phyloP scores from a whole-genome alignment of 176 grass and related monocot species.

The Oryza nivara region DNA sequence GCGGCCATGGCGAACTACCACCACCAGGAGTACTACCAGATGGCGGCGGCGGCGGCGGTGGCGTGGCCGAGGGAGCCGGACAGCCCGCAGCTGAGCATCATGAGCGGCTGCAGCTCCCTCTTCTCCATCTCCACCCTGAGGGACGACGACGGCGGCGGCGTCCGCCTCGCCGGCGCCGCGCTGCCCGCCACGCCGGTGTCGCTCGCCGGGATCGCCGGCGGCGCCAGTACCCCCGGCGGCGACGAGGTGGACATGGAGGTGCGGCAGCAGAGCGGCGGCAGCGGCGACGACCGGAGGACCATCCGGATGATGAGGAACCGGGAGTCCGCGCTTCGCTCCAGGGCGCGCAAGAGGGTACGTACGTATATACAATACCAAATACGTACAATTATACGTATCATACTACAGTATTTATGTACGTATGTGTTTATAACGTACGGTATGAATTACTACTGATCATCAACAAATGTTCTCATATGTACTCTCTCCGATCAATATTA shows the following conservation, averaged over 20 bases:
- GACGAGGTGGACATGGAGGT: conserved; percentile 57
- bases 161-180: conserved; percentile 25
- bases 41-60: conserved; percentile 23
- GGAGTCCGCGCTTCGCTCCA: conserved; percentile 59
- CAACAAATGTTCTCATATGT: too few relatives aligned
- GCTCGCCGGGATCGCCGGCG: conserved; percentile 10
- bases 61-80: conserved; percentile 53
- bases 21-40: conserved; percentile 39
- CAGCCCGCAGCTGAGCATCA: conserved; percentile 54
- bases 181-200: conserved; percentile 51
- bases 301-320: conserved; percentile 60
- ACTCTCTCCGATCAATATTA: too few relatives aligned
- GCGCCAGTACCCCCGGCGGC: not conserved
- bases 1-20: conserved; percentile 48
- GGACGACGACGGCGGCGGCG: conserved; percentile 40
- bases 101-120: conserved; percentile 64
- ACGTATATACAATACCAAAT: not conserved
- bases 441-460: too few relatives aligned
- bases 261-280: conserved; percentile 29
- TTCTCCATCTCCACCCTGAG: conserved; percentile 59
- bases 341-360: conserved; percentile 63
- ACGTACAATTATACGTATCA: not conserved
- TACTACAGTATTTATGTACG: not conserved
- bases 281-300: conserved; percentile 49
- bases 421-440: too few relatives aligned